phyloP scores from a whole-genome alignment of 768 basidiomycete species.

The Pilatotrama ljubarskyi region DNA sequence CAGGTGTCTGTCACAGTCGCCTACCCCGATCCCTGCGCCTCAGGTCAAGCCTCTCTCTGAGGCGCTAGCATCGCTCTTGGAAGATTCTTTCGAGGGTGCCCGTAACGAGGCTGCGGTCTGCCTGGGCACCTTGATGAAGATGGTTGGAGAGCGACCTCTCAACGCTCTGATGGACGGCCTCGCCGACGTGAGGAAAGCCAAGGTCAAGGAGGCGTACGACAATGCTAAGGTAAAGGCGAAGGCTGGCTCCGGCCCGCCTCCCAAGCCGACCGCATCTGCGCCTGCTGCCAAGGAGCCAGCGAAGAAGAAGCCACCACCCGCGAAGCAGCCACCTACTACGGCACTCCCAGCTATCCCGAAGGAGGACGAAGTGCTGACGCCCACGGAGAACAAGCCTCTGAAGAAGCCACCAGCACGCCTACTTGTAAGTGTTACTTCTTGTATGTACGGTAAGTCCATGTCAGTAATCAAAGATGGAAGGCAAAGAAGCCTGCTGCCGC shows the following conservation, averaged over 20 bases:
- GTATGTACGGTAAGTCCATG: neutral
- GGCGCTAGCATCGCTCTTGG: slow-evolving; percentile 69
- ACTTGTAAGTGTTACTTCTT: slow-evolving; percentile 34
- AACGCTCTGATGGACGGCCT: slow-evolving; percentile 84
- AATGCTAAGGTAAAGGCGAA: slow-evolving; percentile 92
- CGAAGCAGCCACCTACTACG: slow-evolving; percentile 35
- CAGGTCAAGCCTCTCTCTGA: slow-evolving; percentile 87
- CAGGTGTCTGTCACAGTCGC: slow-evolving; percentile 73
- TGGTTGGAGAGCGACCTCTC: slow-evolving; percentile 91
- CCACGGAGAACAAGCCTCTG: slow-evolving; percentile 41
- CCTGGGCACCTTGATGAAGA: slow-evolving; percentile 92
- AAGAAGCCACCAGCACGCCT: slow-evolving; percentile 55
- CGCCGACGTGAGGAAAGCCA: slow-evolving; percentile 83
- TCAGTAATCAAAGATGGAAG: slow-evolving; percentile 14
- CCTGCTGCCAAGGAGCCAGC: slow-evolving; percentile 33
- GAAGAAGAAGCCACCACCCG: slow-evolving; percentile 37
- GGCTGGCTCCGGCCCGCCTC: slow-evolving; percentile 53
- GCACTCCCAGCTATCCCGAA: slow-evolving; percentile 32
- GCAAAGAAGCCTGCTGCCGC: slow-evolving; percentile 54
- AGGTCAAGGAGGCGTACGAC: slow-evolving; percentile 92
- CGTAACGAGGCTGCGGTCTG: slow-evolving; percentile 87
- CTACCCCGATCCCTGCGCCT: slow-evolving; percentile 62
- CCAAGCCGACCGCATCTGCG: slow-evolving; percentile 37
- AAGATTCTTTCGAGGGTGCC: slow-evolving; percentile 88
- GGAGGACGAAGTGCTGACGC: slow-evolving; percentile 35